Evolutionary conservation across 1,139 yeast species (phyloP), one percentile per base, ranked within the genome.

Genomic region (Debaryomyces sp.): DNA sequence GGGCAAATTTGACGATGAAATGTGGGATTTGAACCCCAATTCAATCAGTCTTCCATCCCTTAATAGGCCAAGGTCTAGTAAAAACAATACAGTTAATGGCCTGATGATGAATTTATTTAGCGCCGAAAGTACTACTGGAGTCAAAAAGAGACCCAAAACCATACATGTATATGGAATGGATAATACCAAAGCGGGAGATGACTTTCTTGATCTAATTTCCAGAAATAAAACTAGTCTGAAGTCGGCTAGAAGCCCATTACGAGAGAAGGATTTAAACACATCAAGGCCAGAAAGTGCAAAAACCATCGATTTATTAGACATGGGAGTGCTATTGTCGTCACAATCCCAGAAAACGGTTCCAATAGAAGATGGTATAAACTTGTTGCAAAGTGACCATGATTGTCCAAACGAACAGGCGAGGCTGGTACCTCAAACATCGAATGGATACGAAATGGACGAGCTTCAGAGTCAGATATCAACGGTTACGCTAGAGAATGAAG

Each of bases 131-230:
- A 39, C 38, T 13, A 39, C 38, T 18, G 24, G 33, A 24, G 10
- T n/a, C 21, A 41, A 45, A 21, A 45, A 30, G 18, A 46, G 45
- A 13, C 29, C 43, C 7, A 40, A 43, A 36, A 42, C 48, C 10
- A 21, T 45, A 32, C 48, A 50, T 27, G 33, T 52, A 3, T 50
- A 50, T 36, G 52, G 53, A n/a, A 41, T 51, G 35, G 21, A 44
- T 22, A 22, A 24, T 12, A 41, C 7, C 7, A 30, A 27, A 34
- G 26, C 21, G 9, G 38, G 15, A 15, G 35, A 22, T 12, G 55
- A 52, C 29, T 49, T 51, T 36, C 21, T 52, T n/a, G 53, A 52
- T 35, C 38, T 52, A 10, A 37, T 52, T 10, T 45, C 51, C 12
- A 32, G 51, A 29, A 33, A 47, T 24, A 42, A 34, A 21, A 26